These are phyloP conservation scores for Papiliotrema nemorosa DNA, from an alignment of 1,284 basidiomycete species.

Conservation along the genomic window DNA sequence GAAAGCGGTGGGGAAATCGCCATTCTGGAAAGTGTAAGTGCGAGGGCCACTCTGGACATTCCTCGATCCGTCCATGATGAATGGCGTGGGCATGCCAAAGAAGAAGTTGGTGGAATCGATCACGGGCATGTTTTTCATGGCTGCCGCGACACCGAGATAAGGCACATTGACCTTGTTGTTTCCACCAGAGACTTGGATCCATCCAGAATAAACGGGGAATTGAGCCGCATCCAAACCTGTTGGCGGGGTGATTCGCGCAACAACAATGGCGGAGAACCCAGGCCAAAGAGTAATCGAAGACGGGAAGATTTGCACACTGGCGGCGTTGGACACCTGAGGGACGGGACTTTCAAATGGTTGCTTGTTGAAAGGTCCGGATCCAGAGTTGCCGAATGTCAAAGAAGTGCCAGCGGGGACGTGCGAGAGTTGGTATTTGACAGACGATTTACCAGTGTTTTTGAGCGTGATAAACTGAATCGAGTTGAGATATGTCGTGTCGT, in stretches of 20 bases:
- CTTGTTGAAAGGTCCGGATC: constrained; percentile 22
- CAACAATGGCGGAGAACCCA: constrained; percentile 22
- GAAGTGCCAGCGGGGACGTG: constrained; percentile 34
- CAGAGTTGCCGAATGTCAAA: constrained; percentile 23
- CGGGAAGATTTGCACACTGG: constrained; percentile 32
- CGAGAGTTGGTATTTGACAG: constrained; percentile 25
- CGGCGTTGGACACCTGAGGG: constrained; percentile 16
- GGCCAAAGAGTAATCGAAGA: constrained; percentile 27
- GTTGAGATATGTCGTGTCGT: constrained; percentile 64
- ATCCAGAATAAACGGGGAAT: constrained; percentile 43
- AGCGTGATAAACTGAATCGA: constrained; percentile 46
- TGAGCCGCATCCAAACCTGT: constrained; percentile 26
- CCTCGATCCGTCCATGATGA: constrained; percentile 16
- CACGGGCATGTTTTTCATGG: constrained; percentile 38
- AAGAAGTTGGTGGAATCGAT: constrained; percentile 26
- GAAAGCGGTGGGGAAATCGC: constrained; percentile 44
- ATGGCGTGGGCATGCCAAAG: constrained; percentile 31
- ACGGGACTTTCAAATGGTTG: constrained; percentile 32
- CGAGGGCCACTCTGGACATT: constrained; percentile 20
- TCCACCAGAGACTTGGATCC: constrained; percentile 30
- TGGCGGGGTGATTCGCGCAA: constrained; percentile 30
- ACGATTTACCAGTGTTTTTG: constrained; percentile 27
- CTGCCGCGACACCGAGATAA: constrained; percentile 55
- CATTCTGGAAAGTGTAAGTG: constrained; percentile 57
- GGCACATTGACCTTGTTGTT: constrained; percentile 24